Base-by-base conservation (phyloP, 495 filamentous ascomycete species). In the Penicillium crystallinum region DNA sequence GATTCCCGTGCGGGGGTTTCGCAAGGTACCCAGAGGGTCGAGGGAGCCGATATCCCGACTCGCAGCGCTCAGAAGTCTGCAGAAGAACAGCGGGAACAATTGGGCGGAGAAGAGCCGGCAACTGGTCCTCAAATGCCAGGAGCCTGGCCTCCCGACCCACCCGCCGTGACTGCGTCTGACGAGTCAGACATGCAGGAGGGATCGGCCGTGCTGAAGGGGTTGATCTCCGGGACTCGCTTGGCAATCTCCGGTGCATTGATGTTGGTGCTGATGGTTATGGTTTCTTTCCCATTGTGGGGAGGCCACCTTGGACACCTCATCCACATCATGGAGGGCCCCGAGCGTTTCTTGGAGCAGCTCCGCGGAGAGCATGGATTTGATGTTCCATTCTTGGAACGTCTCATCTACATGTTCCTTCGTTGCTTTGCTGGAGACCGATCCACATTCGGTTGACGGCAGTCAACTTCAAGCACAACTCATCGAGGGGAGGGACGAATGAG, bases 1-100 rank as follows among this genome's bases (percentile, higher is more conserved):
- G 19, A 46, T 31, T 46, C 44, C 44, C 21, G 44, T 47, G 44
- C 44, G 31, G 44, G 31, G 44, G 44, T 43, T 43, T 42, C 39
- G 22, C 9, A 43, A 29, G 31, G 31, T 17, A 15, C 30, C 12
- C n/a, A 25, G 31, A 35, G 21, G 31, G 25, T 43, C 2, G 40
- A 34, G 30, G 19, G 25, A 1, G 31, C 44, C 30, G 11, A 45
- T 19, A 10, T 1, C 31, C 21, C 19, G 4, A 9, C 14, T 22
- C 2, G 19, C 44, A 34, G 19, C 29, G 18, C 31, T 35, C 31
- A 23, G 23, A 12, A 47, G 44, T 10, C 3, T 25, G 31, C 44
- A 27, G 31, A 12, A 35, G 44, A 47, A 25, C 21, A 3, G n/a
- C 44, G 21, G 21, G 29, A 21, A 12, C 3, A 23, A 47, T 22